These are phyloP conservation scores for Tolypocladium pustulatum DNA, from an alignment of 2,329 filamentous ascomycete genomes.

Conservation along the genomic window DNA sequence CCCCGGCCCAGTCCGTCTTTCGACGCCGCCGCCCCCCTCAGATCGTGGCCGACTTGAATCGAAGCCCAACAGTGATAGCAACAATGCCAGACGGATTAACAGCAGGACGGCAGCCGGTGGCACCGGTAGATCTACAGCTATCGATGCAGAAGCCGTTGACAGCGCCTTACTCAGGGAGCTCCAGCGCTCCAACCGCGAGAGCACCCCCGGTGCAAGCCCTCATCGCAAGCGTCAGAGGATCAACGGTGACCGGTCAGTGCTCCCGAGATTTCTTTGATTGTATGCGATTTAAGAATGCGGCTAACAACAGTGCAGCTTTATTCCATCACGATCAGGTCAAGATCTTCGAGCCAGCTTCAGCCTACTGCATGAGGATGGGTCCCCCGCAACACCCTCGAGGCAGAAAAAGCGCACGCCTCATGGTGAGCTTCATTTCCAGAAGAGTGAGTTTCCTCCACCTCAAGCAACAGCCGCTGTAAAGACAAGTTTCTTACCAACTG, in stretches of 20 bases:
- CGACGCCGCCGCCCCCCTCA: conserved; percentile 33
- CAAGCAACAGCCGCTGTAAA: background rate
- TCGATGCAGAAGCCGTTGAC: conserved; percentile 41
- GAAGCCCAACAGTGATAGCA: conserved; percentile 26
- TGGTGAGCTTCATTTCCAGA: conserved; percentile 88
- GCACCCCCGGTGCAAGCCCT: conserved; percentile 42
- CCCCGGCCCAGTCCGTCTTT: conserved; percentile 24
- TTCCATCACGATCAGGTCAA: conserved; percentile 85
- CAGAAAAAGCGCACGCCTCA: conserved; percentile 77
- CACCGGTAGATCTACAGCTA: conserved; percentile 20
- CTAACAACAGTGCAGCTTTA: conserved; percentile 56
- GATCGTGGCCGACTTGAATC: conserved; percentile 32
- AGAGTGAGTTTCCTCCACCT: conserved; percentile 48
- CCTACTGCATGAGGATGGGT: conserved; percentile 83
- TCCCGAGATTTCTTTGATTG: background rate
- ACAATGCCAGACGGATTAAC: conserved; percentile 20
- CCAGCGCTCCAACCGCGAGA: conserved; percentile 39
- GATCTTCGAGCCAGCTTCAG: conserved; percentile 91
- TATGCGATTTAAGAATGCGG: background rate
- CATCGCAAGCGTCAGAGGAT: conserved; percentile 50
- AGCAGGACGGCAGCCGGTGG: conserved; percentile 25
- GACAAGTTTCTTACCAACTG: background rate
- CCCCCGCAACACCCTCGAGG: conserved; percentile 81
- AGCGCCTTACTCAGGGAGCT: conserved; percentile 40
- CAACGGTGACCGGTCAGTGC: conserved; percentile 47